Percentiles rank a stretch among this genome's conserved stretches.
phyloP scores from a whole-genome alignment of 2,329 filamentous ascomycete genomes.

The Penicillium olsonii region DNA sequence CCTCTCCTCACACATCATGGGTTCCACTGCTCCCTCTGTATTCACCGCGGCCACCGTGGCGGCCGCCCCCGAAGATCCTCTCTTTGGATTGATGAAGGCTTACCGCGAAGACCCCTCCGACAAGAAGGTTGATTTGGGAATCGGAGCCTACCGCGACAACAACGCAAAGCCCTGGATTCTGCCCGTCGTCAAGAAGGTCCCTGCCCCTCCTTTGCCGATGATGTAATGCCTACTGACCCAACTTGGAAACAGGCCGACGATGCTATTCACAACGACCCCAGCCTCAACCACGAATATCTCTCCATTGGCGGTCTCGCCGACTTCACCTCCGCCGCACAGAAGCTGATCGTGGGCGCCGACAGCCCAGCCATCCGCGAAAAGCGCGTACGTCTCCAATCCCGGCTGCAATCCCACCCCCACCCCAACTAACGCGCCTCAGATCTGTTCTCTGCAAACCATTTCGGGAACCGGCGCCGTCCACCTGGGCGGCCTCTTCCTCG shows the following conservation, averaged over 20 bases:
- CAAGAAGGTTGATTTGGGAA: slow-evolving; percentile 90
- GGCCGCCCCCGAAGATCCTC: slow-evolving; percentile 88
- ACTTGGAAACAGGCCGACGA: slow-evolving; percentile 86
- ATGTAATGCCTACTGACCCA: slow-evolving; percentile 4
- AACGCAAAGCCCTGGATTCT: slow-evolving; percentile 97
- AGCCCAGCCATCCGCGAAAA: slow-evolving; percentile 83
- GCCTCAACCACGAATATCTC: slow-evolving; percentile 96
- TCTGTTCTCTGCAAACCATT: slow-evolving; percentile 85
- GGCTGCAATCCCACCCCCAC: neutral
- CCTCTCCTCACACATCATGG: slow-evolving; percentile 62
- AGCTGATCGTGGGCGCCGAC: slow-evolving; percentile 78
- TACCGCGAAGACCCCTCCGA: slow-evolving; percentile 74
- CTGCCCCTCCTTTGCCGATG: neutral
- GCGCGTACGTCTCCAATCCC: slow-evolving; percentile 55
- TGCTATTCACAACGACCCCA: slow-evolving; percentile 81
- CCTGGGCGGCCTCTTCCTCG: slow-evolving; percentile 87
- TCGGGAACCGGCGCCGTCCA: slow-evolving; percentile 96
- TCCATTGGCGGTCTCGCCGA: slow-evolving; percentile 85
- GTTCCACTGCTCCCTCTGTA: slow-evolving; percentile 61
- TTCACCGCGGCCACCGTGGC: slow-evolving; percentile 79
- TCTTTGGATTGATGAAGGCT: slow-evolving; percentile 89
- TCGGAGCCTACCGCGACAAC: slow-evolving; percentile 94
- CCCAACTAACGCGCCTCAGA: slow-evolving; percentile 37
- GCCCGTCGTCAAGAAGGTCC: slow-evolving; percentile 92
- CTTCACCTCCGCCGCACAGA: slow-evolving; percentile 87